Base-by-base conservation (phyloP, 2,329 filamentous ascomycete genomes). In the Ascosphaera aggregata region DNA sequence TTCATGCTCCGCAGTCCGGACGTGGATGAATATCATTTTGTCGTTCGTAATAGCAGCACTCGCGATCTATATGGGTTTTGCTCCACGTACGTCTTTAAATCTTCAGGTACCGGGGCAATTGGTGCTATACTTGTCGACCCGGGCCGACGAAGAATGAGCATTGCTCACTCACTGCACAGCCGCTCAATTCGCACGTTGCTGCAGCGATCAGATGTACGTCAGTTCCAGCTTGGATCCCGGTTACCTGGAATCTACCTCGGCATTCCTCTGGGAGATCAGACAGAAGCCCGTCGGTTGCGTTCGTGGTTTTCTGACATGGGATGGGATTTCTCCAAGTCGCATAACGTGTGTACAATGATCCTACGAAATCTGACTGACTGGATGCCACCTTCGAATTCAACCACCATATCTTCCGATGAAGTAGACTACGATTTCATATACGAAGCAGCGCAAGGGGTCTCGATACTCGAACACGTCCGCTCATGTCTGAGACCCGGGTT, bases 1-100 rank as follows among this genome's bases (percentile, higher is more conserved):
- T 92, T 95, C 52, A 69, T 84, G 41, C 61, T 93, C 2, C 70
- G 67, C 45, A 73, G 74, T 47, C 63, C 70, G 1, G 69, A 75
- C 36, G 67, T 92, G 19, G 71, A 80, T 41, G 82, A 93, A 55
- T 64, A 74, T 0, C 85, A 95, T 54, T 92, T 86, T 51, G 84
- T 94, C 7, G 85, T 95, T 22, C 72, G 85, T 16, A 95, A 94
- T 53, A 91, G 80, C 59, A 92, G 80, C 54, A 95, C 85, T 0
- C 77, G 82, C 44, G 80, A 80, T 0, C 60, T 95, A 0, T 94
- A 93, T 51, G 85, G 85, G 2, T 95, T 94, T 55, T 86, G 80
- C 50, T 78, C 84, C 0, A 92, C 84, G 0, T 94, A 92, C 52
- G 84, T 72, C 52, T 73, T 79, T 50, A 72, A 72, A 32, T 65